phyloP scores from a whole-genome alignment of 2,329 filamentous ascomycete species.

The Falciphora oryzae region DNA sequence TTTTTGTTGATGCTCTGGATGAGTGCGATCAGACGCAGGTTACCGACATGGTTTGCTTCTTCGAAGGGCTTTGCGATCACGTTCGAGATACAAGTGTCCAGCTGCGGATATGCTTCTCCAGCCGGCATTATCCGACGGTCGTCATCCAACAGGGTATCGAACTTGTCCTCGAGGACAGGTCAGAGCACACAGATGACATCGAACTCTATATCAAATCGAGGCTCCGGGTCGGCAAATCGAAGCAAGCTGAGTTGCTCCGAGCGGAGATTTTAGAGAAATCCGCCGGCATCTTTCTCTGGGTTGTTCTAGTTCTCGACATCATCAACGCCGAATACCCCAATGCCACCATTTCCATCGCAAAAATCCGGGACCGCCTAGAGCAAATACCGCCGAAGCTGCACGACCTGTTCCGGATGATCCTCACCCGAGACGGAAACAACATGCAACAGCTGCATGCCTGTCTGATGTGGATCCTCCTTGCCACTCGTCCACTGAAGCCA shows the following conservation, averaged over 20 bases:
- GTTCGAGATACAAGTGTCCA: slow-evolving; percentile 11
- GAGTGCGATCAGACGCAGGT: slow-evolving; percentile 39
- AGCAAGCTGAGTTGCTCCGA: slow-evolving; percentile 15
- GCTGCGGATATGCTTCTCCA: slow-evolving; percentile 37
- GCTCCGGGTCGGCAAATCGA: slow-evolving; percentile 18
- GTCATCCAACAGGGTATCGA: slow-evolving; percentile 20
- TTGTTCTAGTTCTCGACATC: slow-evolving; percentile 31
- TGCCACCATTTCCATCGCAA: slow-evolving; percentile 20
- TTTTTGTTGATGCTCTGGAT: slow-evolving; percentile 39
- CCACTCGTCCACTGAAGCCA: slow-evolving; percentile 34
- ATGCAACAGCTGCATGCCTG: slow-evolving; percentile 36
- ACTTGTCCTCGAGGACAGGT: slow-evolving; percentile 28
- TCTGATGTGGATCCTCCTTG: slow-evolving; percentile 49
- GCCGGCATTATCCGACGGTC: slow-evolving; percentile 42
- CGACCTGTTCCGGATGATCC: slow-evolving; percentile 45
- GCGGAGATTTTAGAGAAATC: slow-evolving; percentile 29
- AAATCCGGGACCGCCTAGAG: slow-evolving; percentile 22
- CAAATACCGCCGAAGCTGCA: slow-evolving; percentile 33
- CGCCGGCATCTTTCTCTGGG: slow-evolving; percentile 39
- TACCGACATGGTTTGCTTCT: slow-evolving; percentile 35
- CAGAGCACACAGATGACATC: slow-evolving; percentile 31
- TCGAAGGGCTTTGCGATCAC: slow-evolving; percentile 30
- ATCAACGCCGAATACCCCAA: slow-evolving; percentile 27
- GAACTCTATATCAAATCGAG: slow-evolving; percentile 23
- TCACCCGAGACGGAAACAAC: slow-evolving; percentile 40